Evolutionary conservation across 2,329 filamentous ascomycete genomes (phyloP), one percentile per base, ranked within the genome.

Genomic region (Calonectria pseudoreteaudii): DNA sequence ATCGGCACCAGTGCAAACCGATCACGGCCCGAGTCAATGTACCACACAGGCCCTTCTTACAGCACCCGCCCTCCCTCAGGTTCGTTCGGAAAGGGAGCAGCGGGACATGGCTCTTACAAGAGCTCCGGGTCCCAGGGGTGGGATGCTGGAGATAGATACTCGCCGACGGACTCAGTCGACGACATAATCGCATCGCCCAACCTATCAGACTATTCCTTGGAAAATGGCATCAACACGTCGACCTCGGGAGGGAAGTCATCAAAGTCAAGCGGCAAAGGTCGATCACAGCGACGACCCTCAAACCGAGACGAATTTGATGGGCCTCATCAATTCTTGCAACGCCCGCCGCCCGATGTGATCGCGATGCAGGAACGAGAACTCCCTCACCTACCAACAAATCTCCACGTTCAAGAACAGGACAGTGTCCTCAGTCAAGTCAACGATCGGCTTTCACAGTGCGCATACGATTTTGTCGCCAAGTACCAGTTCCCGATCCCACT

Each of bases 291-390:
- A 79, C 90, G 93, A 36, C 92, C 94, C 31, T 94, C 93, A 52
- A 96, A 96, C 86, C 90, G 95, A 74, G 95, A 97, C 87, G 95
- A 97, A 85, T 97, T 97, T 85, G 95, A 97, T 85, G 95, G 95
- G 3, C 94, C 95, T 11, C 94, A 95, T 79, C 95, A 97, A 83
- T 93, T 95, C 78, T 88, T 97, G 77, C 92, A 94, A 76, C 91
- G 92, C 58, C 94, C 94, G 49, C 89, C 93, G 28, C 89, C 92
- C 70, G 91, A 93, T 76, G 92, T 93, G 80, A 90, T 95, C 78
- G 93, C 94, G 75, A 90, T 93, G 84, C 93, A 95, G 85, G 94
- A 96, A 83, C 91, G 93, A 77, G 94, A 96, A 81, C 89, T 97
- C 66, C 94, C 94, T 26, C 93, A 94, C 83, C 91, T 97, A 38